A percentile compares a stretch with the other conserved stretches of the same genome.
These are phyloP conservation scores for Cyclotella atomus DNA, from an alignment of 108 stramenopile species.

Conservation along the genomic window DNA sequence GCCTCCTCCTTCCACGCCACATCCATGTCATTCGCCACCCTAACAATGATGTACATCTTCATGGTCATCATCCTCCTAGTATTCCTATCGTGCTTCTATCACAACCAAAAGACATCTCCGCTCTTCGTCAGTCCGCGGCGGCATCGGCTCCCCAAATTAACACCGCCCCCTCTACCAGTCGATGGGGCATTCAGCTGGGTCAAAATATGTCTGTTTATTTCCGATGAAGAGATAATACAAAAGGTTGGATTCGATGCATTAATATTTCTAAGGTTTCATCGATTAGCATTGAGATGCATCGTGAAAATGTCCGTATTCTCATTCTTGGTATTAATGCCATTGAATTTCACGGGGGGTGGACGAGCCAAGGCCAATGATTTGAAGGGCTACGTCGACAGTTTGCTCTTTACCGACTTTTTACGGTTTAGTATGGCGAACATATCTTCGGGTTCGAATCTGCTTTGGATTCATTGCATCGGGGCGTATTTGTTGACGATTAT, in stretches of 20 bases:
- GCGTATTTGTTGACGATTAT: conserved; percentile 87
- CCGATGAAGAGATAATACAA: conserved; percentile 89
- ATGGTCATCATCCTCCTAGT: conserved; percentile 68
- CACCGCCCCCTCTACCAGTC: conserved; percentile 83
- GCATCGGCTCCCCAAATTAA: conserved; percentile 86
- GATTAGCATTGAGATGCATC: conserved; percentile 84
- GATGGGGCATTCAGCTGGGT: conserved; percentile 82
- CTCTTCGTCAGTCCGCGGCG: conserved; percentile 82
- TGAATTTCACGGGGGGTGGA: conserved; percentile 88
- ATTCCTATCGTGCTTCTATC: conserved; percentile 86
- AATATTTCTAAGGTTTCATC: conserved; percentile 88
- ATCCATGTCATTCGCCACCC: conserved; percentile 82
- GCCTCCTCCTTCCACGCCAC: conserved; percentile 56
- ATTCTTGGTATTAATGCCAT: conserved; percentile 81
- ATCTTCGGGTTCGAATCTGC: conserved; percentile 60
- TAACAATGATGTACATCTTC: conserved; percentile 68
- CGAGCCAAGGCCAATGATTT: conserved; percentile 73
- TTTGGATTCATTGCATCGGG: conserved; percentile 92
- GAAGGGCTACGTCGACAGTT: conserved; percentile 70
- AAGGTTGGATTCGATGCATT: conserved; percentile 90
- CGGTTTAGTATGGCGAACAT: conserved; percentile 93
- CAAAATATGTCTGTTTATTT: conserved; percentile 78
- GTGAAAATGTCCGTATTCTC: conserved; percentile 90
- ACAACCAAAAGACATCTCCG: conserved; percentile 87
- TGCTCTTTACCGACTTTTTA: conserved; percentile 84